phyloP scores from a whole-genome alignment of 83 land plant genomes.

The Thuja plicata region DNA sequence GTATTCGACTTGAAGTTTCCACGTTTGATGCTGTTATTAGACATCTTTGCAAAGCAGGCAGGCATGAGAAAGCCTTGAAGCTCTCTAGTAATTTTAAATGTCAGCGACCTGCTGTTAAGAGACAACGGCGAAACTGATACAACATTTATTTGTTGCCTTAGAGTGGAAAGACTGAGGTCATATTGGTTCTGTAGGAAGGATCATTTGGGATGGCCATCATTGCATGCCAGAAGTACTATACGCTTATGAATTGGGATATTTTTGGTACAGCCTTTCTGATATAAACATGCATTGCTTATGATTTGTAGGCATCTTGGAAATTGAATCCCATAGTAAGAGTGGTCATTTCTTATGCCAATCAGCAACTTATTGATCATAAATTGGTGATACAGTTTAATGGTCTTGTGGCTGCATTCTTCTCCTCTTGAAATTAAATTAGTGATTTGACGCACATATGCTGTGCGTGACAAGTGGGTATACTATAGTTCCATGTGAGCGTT shows the following conservation, averaged over 20 bases:
- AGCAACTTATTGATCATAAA: background rate
- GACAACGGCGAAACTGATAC: background rate
- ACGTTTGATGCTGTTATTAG: conserved; percentile 24
- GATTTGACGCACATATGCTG: background rate
- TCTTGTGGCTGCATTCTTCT: background rate
- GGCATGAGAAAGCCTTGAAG: conserved; percentile 20
- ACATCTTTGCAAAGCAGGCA: conserved; percentile 24
- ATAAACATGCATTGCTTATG: background rate
- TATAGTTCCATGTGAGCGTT: background rate
- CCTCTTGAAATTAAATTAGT: background rate
- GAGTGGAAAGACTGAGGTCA: background rate
- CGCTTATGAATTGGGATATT: background rate
- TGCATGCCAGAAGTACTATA: background rate
- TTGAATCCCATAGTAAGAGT: background rate
- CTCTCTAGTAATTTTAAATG: background rate
- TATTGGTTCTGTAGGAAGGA: background rate
- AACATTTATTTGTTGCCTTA: background rate
- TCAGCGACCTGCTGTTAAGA: background rate
- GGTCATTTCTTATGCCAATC: background rate
- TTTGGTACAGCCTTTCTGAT: background rate
- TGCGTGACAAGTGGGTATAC: background rate
- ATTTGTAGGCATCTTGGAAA: background rate
- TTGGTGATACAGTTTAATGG: background rate
- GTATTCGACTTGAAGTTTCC: conserved; percentile 19
- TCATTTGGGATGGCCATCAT: background rate